Base-by-base conservation (phyloP, 148 eudicot species). In the Chenopodium formosanum region DNA sequence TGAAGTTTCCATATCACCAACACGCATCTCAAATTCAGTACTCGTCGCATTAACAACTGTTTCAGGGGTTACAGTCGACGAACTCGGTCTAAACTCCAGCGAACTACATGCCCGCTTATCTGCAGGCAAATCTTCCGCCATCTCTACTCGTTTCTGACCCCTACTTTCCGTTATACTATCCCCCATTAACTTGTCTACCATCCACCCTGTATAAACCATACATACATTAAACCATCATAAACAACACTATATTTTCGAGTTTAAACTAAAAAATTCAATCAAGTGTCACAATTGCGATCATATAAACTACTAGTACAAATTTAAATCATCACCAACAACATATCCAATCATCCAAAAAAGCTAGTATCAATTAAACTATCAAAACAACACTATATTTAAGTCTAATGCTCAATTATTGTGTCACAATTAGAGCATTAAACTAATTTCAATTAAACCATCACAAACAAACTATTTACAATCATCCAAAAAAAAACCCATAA, bases 61-160 rank as follows among this genome's bases (percentile, higher is more conserved):
- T 82, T 86, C 88, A 68, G 88, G 89, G 44, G 89, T 76, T 83
- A 90, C 88, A 78, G 62, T 88, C 5, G 97, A 95, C 48, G 98
- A 86, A 83, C 97, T 92, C 27, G 99, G 92, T 77, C 89, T 89
- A 75, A 81, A 84, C 68, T 93, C 97, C 72, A 88, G 64, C 17
- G 97, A 92, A 85, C 86, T 95, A 85, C 99, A 95, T 8, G 92
- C 88, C 47, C 99, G 84, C 85, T 96, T 96, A 82, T 96, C 99
- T 2, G 94, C 92, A 2, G 97, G 97, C 86, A 94, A 34, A 70
- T 84, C 93, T 23, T 92, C 98, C 75, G 79, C 83, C 11, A 73
- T 74, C 72, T 92, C 98, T 4, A 88, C 74, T 83, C 99, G 86
- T 81, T 94, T 94, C 20, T 94, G 99, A 32, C 97, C 93, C 83